Evolutionary conservation across 2,329 filamentous ascomycete genomes (phyloP).

Genomic region (Whalleya microplaca): DNA sequence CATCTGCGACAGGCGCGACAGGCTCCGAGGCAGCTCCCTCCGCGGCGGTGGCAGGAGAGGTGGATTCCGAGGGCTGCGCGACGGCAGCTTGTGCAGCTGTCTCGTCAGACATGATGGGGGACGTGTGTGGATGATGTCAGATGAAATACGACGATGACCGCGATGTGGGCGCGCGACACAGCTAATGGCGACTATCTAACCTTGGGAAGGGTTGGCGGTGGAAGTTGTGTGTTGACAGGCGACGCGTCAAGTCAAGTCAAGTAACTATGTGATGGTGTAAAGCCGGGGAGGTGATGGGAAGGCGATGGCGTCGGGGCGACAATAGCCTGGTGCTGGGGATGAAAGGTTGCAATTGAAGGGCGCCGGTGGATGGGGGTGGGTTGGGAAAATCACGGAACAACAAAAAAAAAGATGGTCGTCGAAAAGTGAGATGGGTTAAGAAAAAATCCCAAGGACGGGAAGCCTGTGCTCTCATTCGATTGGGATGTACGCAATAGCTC

Average conservation of each 20-base stretch:
- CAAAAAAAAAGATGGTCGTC: constrained; percentile 19
- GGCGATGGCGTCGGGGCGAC: constrained; percentile 29
- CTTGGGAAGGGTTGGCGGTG: constrained; percentile 13
- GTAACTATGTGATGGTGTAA: no score
- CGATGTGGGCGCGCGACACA: constrained; percentile 15
- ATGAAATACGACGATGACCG: constrained; percentile 4
- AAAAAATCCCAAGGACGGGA: constrained; percentile 28
- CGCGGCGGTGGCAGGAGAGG: constrained; percentile 16
- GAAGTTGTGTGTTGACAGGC: constrained; percentile 26
- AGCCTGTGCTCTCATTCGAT: constrained; percentile 29
- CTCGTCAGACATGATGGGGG: constrained; percentile 36
- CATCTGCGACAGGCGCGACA: constrained; percentile 29
- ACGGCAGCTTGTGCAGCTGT: constrained; percentile 32
- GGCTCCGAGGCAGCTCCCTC: constrained; percentile 22
- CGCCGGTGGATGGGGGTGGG: constrained; percentile 17
- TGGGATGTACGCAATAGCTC: constrained; percentile 20
- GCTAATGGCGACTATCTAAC: constrained; percentile 1
- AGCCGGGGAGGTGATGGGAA: constrained; percentile 30
- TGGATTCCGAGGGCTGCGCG: constrained; percentile 31
- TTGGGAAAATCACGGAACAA: constrained; percentile 9
- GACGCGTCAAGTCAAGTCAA: constrained; percentile 36
- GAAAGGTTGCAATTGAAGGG: constrained; percentile 23
- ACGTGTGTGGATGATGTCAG: not conserved
- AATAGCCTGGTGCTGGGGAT: constrained; percentile 25
- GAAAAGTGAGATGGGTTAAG: constrained; percentile 22